phyloP scores from a whole-genome alignment of 345 rosid species.

The Melaleuca quinquenervia region DNA sequence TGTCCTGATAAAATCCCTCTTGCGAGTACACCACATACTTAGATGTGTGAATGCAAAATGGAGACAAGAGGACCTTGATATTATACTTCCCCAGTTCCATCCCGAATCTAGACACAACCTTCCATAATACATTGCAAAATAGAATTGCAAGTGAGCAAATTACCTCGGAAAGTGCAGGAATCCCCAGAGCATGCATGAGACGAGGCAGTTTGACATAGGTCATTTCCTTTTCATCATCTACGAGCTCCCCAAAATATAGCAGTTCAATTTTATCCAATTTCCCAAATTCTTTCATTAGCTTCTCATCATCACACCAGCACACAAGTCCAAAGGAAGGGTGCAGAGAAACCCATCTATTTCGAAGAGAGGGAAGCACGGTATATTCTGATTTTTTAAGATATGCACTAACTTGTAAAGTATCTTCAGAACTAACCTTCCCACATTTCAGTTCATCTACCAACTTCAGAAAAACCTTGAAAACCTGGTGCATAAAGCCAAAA shows the following conservation, averaged over 20 bases:
- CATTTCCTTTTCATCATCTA: constrained; percentile 35
- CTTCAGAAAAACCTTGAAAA: constrained; percentile 55
- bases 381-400: constrained; percentile 43
- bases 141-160: neutral
- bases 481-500: constrained; percentile 30
- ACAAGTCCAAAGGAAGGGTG: constrained; percentile 74
- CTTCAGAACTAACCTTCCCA: constrained; percentile 40
- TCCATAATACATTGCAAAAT: neutral
- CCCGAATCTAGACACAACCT: neutral
- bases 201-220: constrained; percentile 35
- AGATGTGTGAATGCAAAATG: neutral
- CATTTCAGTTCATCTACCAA: constrained; percentile 64
- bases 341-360: constrained; percentile 76
- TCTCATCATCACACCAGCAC: constrained; percentile 78
- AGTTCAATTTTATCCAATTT: constrained; percentile 43
- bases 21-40: neutral
- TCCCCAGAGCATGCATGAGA: constrained; percentile 61
- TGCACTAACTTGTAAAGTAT: constrained; percentile 41
- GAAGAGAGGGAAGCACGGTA: constrained; percentile 60
- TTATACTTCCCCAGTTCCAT: neutral
- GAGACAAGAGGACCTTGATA: neutral
- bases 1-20: neutral
- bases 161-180: constrained; percentile 82
- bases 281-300: constrained; percentile 53
- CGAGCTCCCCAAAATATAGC: constrained; percentile 49